Evolutionary conservation across 1,139 yeast species (phyloP).

Genomic region (Debaryomyces udenii): DNA sequence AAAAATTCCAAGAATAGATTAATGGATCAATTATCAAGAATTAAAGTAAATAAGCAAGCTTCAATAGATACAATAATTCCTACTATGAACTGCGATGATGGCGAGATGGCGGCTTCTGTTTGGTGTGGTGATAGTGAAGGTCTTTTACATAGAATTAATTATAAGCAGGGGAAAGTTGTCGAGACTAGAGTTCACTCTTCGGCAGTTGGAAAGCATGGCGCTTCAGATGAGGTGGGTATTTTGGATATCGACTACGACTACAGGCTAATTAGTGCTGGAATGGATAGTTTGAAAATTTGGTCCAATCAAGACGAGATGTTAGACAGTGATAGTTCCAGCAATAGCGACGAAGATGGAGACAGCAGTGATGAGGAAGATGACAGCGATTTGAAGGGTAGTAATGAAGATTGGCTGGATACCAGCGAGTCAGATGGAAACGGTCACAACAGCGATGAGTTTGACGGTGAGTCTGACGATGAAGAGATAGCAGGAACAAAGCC

Average conservation of each 20-base stretch:
- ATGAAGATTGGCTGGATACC: slow-evolving; percentile 14
- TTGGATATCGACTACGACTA: slow-evolving; percentile 82
- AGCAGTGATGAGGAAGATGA: slow-evolving; percentile 15
- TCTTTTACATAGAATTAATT: slow-evolving; percentile 66
- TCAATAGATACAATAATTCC: slow-evolving; percentile 79
- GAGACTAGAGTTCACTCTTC: slow-evolving; percentile 70
- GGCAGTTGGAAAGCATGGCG: slow-evolving; percentile 43
- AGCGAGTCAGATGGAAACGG: slow-evolving; percentile 14
- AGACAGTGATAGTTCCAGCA: slow-evolving; percentile 15
- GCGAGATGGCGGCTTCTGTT: slow-evolving; percentile 52
- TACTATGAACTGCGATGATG: slow-evolving; percentile 70
- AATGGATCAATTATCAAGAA: slow-evolving; percentile 80
- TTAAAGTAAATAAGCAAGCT: slow-evolving; percentile 69
- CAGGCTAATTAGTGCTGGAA: slow-evolving; percentile 77
- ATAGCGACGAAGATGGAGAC: slow-evolving; percentile 17
- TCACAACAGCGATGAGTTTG: slow-evolving; percentile 22
- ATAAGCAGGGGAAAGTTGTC: slow-evolving; percentile 62
- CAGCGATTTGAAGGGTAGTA: slow-evolving; percentile 9
- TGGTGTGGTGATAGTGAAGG: slow-evolving; percentile 93
- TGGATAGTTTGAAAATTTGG: slow-evolving; percentile 84
- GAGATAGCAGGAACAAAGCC: slow-evolving; percentile 20
- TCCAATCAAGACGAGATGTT: slow-evolving; percentile 31
- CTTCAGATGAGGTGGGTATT: slow-evolving; percentile 63
- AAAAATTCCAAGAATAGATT: slow-evolving; percentile 65
- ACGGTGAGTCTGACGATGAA: slow-evolving; percentile 22